Conservation (phyloP, 1,139 yeast genomes). For the Nakaseomyces nivariensis region DNA sequence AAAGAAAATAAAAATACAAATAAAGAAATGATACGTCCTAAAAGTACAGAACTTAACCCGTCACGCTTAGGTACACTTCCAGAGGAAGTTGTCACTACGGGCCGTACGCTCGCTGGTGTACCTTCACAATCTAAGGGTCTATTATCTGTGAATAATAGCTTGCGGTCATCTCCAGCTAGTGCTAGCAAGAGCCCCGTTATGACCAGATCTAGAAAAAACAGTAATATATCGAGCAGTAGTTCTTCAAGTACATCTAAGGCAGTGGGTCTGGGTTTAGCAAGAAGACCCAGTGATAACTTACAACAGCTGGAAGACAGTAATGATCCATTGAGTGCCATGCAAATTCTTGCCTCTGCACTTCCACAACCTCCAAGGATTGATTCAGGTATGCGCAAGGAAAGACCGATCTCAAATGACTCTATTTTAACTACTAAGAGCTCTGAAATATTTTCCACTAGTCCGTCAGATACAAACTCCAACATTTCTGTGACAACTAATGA, state of each 20-base stretch:
- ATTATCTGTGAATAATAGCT: neutral
- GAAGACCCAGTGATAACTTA: constrained; percentile 30
- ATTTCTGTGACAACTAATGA: constrained; percentile 1
- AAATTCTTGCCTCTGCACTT: neutral
- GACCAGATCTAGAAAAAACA: constrained; percentile 6
- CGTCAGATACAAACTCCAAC: constrained; percentile 5
- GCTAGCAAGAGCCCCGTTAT: neutral
- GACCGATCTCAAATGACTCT: constrained; percentile 29
- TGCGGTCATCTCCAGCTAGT: neutral
- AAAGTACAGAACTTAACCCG: neutral
- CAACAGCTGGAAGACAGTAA: constrained; percentile 8
- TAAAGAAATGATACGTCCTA: constrained; percentile 1
- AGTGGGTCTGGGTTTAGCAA: constrained; percentile 21
- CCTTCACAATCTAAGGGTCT: neutral
- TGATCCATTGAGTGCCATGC: neutral
- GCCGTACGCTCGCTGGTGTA: neutral
- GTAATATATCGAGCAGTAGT: constrained; percentile 1
- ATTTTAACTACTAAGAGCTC: constrained; percentile 22
- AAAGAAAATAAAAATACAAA: neutral
- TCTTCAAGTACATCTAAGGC: constrained; percentile 10
- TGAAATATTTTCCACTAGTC: constrained; percentile 22
- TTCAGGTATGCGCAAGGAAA: constrained; percentile 13
- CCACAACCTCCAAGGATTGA: constrained; percentile 19
- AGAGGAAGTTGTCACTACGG: neutral
- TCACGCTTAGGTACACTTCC: constrained; percentile 2